Percentiles rank a stretch among this genome's conserved stretches.
phyloP scores from a whole-genome alignment of 805 yeast species.

The Candida awuae region DNA sequence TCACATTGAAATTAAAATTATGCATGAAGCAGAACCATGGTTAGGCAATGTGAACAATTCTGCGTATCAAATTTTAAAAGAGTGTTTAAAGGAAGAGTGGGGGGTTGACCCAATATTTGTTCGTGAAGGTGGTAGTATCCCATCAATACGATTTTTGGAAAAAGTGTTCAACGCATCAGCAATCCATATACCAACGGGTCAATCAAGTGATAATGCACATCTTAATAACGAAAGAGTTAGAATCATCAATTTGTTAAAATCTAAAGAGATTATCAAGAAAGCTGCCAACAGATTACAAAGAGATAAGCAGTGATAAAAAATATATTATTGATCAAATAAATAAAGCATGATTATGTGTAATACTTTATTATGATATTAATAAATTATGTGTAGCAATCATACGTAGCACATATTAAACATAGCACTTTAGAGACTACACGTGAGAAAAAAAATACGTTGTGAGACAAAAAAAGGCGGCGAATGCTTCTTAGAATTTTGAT shows the following conservation, averaged over 20 bases:
- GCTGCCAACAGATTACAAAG: slow-evolving; percentile 38
- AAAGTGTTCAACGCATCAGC: slow-evolving; percentile 80
- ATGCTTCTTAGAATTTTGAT: neutral
- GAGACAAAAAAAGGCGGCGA: neutral
- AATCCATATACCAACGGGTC: slow-evolving; percentile 95
- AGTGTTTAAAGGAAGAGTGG: slow-evolving; percentile 68
- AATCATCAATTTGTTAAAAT: slow-evolving; percentile 65
- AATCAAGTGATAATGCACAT: slow-evolving; percentile 90
- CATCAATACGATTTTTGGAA: slow-evolving; percentile 79
- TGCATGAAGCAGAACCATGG: slow-evolving; percentile 95
- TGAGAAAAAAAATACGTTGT: no score
- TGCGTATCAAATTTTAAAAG: slow-evolving; percentile 59
- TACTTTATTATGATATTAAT: neutral
- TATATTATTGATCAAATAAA: neutral
- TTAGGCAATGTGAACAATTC: slow-evolving; percentile 74
- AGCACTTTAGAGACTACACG: no score
- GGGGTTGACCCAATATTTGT: slow-evolving; percentile 71
- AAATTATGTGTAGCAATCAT: no score
- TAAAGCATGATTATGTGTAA: neutral
- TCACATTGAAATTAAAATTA: slow-evolving; percentile 47
- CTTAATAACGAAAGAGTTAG: slow-evolving; percentile 79
- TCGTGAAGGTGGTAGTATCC: slow-evolving; percentile 96
- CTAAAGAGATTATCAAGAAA: slow-evolving; percentile 54
- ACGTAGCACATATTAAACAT: no score
- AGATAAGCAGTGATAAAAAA: neutral